These are phyloP conservation scores for Brasilioporus rufonigricans DNA, from an alignment of 768 basidiomycete genomes.

Conservation along the genomic window DNA sequence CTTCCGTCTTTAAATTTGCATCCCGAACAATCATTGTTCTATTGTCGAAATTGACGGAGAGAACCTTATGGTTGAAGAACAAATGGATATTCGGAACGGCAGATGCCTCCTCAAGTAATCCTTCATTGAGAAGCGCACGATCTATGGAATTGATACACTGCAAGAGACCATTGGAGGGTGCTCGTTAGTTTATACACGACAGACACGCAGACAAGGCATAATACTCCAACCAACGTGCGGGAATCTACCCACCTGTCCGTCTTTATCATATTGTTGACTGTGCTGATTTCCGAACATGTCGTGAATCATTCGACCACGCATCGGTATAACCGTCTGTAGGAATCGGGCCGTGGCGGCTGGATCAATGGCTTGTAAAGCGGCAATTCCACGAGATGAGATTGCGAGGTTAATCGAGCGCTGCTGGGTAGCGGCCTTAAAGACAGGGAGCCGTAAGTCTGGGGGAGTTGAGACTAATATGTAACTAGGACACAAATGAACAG, in stretches of 20 bases:
- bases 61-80: slow-evolving; percentile 81
- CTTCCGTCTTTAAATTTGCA: slow-evolving; percentile 39
- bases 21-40: slow-evolving; percentile 55
- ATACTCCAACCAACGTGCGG: slow-evolving; percentile 8
- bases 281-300: slow-evolving; percentile 64
- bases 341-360: slow-evolving; percentile 65
- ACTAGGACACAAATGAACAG: slow-evolving; percentile 12
- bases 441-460: slow-evolving; percentile 71
- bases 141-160: slow-evolving; percentile 96
- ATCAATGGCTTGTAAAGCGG: slow-evolving; percentile 82
- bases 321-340: slow-evolving; percentile 80
- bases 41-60: slow-evolving; percentile 70
- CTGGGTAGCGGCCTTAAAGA: slow-evolving; percentile 60
- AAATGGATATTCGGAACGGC: slow-evolving; percentile 58
- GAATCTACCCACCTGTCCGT: slow-evolving; percentile 70
- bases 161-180: slow-evolving; percentile 20
- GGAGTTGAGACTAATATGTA: slow-evolving; percentile 12
- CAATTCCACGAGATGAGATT: slow-evolving; percentile 90
- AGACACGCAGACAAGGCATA: slow-evolving; percentile 20
- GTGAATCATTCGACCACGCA: slow-evolving; percentile 97
- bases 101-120: slow-evolving; percentile 76
- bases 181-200: slow-evolving; percentile 22
- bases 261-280: slow-evolving; percentile 85
- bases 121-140: slow-evolving; percentile 82
- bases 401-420: slow-evolving; percentile 96